These are phyloP conservation scores for Musa acuminata DNA, from an alignment of 176 grass and related monocot genomes.

Conservation along the genomic window DNA sequence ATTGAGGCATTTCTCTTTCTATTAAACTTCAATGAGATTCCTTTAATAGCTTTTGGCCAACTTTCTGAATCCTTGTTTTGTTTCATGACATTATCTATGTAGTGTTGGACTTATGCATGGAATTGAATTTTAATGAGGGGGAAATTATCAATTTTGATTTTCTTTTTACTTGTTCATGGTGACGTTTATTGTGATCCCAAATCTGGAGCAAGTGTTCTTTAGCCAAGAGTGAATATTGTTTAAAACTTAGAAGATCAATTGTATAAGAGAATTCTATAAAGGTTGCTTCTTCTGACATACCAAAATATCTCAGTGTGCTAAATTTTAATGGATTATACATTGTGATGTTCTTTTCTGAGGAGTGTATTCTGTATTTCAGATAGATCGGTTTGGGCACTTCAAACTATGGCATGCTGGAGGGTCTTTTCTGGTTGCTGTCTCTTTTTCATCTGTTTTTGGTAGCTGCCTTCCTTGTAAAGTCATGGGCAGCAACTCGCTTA, in stretches of 20 bases:
- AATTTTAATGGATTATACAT: background rate
- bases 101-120: background rate
- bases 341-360: conserved; percentile 10
- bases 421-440: conserved; percentile 82
- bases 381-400: conserved; percentile 92
- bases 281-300: conserved; percentile 11
- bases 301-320: conserved; percentile 12
- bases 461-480: conserved; percentile 76
- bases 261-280: background rate
- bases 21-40: background rate
- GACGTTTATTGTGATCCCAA: no score
- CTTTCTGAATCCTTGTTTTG: background rate
- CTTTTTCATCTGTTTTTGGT: conserved; percentile 96
- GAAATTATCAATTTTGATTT: background rate
- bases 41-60: background rate
- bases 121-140: background rate
- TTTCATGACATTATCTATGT: background rate
- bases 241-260: background rate
- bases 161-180: background rate
- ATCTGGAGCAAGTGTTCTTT: no score
- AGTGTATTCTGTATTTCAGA: conserved; percentile 38
- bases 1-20: background rate
- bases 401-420: conserved; percentile 98
- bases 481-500: conserved; percentile 43
- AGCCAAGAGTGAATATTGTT: no score